These are phyloP conservation scores for Thermothielavioides terrestris DNA, from an alignment of 495 filamentous ascomycete genomes.

Conservation along the genomic window DNA sequence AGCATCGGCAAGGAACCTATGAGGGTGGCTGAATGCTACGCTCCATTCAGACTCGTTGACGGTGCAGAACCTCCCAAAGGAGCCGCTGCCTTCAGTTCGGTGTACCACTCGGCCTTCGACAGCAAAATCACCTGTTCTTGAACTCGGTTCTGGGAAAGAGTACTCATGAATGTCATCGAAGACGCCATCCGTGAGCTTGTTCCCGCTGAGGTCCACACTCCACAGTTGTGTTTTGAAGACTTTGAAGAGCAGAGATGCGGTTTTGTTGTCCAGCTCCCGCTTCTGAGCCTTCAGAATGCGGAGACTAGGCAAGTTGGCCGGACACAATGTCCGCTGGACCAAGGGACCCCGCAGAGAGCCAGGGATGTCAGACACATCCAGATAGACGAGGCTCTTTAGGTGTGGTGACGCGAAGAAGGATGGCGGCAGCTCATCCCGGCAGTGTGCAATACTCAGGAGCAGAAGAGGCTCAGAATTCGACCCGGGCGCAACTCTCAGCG, in stretches of 20 bases:
- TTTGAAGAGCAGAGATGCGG: slow-evolving; percentile 21
- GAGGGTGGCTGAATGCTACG: slow-evolving; percentile 23
- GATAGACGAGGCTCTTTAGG: slow-evolving; percentile 31
- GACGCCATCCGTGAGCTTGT: slow-evolving; percentile 28
- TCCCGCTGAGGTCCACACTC: slow-evolving; percentile 41
- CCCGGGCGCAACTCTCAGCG: slow-evolving; percentile 3
- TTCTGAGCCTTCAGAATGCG: slow-evolving; percentile 33
- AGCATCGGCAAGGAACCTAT: slow-evolving; percentile 33
- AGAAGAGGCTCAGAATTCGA: slow-evolving; percentile 11
- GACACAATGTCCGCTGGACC: slow-evolving; percentile 20
- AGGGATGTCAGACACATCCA: slow-evolving; percentile 37
- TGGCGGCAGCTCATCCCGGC: slow-evolving; percentile 23
- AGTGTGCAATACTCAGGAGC: slow-evolving; percentile 30
- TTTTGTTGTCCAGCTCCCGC: slow-evolving; percentile 29
- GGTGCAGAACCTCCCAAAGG: slow-evolving; percentile 28
- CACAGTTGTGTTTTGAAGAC: slow-evolving; percentile 30
- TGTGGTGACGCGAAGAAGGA: slow-evolving; percentile 24
- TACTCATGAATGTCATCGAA: slow-evolving; percentile 19
- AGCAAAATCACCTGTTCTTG: slow-evolving; percentile 11
- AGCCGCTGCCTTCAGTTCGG: slow-evolving; percentile 10
- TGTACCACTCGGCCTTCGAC: slow-evolving; percentile 28
- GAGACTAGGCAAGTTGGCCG: slow-evolving; percentile 26
- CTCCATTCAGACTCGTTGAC: slow-evolving; percentile 33
- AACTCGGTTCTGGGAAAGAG: slow-evolving; percentile 18
- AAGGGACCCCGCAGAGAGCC: slow-evolving; percentile 24